Base-by-base conservation (phyloP, 768 basidiomycete species). In the Suillus subaureus region DNA sequence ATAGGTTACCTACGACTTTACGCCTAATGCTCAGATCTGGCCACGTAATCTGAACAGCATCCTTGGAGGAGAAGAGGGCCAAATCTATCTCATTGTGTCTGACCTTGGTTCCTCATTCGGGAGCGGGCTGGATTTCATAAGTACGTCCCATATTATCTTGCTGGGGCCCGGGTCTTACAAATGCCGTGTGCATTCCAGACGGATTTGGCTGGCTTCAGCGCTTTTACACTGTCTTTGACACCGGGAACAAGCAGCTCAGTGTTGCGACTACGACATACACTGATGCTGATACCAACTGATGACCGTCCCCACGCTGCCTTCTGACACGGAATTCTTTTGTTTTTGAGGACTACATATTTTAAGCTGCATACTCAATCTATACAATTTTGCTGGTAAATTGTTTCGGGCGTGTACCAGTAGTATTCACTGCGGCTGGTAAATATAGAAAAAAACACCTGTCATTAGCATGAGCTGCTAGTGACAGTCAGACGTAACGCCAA, bases 1-100 rank as follows among this genome's bases (percentile, higher is more conserved):
- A 52, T 66, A 86, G 83, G 76, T 75, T 18, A 82, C 81, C 11
- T 88, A 81, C 70, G 84, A 85, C 73, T 69, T 91, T 63, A 87
- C 85, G 4, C 73, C 86, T 16, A 87, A 90, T 69, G 89, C 87
- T 5, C 89, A 92, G 80, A 85, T 88, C 67, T 91, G 89, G 87
- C 89, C 90, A 1, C 85, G 87, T 60, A 70, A 78, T 4, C 78
- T 86, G 66, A 91, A 92, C 77, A 74, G 78, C 18, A 75, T 77
- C 40, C 81, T 92, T 16, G 88, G 88, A 64, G 90, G 90, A 55
- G 72, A 77, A 33, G 67, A 76, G 5, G 70, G 72, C 69, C 74
- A 75, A 63, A 89, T 90, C 67, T 90, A 89, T 68, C 79, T 88
- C 66, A 80, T 89, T 69, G 78, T 81, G n/a, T 80, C 80, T 33